phyloP scores from a whole-genome alignment of 1,284 basidiomycete genomes.

The Sanghuangporus weigelae region DNA sequence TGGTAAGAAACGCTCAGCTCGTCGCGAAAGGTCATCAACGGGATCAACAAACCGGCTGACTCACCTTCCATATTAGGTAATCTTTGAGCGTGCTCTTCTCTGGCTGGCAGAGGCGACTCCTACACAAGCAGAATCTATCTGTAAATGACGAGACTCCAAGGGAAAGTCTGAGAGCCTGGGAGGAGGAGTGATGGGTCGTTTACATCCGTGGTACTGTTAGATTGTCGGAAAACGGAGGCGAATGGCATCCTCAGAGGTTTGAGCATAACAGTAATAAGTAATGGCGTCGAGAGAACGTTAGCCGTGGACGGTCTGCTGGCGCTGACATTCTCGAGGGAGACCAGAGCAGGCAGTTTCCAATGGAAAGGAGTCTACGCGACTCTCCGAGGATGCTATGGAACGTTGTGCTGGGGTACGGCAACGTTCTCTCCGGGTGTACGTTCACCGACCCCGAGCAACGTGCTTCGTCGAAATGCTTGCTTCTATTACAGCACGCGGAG shows the following conservation, averaged over 20 bases:
- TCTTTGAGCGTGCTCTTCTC: background rate
- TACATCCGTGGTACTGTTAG: no score
- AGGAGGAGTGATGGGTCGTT: no score
- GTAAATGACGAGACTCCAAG: background rate
- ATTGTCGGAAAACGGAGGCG: no score
- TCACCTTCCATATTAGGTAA: constrained; percentile 10
- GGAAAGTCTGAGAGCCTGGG: no score
- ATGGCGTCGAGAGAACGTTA: no score
- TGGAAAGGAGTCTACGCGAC: no score
- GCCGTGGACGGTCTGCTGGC: no score
- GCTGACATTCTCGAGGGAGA: no score
- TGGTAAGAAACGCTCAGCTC: background rate
- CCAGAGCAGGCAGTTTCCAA: no score
- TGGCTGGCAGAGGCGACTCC: background rate
- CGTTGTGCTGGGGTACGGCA: background rate
- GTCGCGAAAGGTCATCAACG: background rate
- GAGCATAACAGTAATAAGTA: no score
- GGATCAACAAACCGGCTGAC: background rate
- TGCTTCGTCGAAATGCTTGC: background rate
- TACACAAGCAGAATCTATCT: background rate
- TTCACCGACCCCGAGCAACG: background rate
- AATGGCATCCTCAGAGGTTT: no score
- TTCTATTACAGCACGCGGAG: background rate
- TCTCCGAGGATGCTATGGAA: background rate
- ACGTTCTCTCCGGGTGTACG: background rate